Base-by-base conservation (phyloP, 345 rosid species). In the Rhodamnia argentea region DNA sequence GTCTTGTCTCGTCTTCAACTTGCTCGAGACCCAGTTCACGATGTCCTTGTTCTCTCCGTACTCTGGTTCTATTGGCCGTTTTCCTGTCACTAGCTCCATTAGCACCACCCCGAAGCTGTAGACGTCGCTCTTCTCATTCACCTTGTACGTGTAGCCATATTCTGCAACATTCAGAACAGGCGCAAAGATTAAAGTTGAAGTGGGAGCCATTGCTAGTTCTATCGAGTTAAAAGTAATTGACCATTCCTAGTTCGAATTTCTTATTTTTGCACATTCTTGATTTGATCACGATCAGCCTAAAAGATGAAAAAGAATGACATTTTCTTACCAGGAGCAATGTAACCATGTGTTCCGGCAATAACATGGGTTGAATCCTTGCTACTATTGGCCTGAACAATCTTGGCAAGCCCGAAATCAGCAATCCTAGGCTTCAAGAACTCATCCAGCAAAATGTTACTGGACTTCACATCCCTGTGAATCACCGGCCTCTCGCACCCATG, bases 391-490 rank as follows among this genome's bases (percentile, higher is more conserved):
- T 82, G 87, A 60, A 87, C 52, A 37, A 87, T 82, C 86, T 87
- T 87, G 29, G 89, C 89, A 3, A 87, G 86, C 56, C 89, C 89
- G 70, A 87, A 87, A 51, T 87, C 89, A 10, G 89, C 89, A n/a
- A 87, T 85, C 55, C 85, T 62, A 27, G 89, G 89, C 57, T 87
- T 85, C 70, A 87, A 83, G 57, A 87, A 84, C 84, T 86, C 92
- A 70, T 91, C 91, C 70, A 89, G 59, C 75, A 89, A 83, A 27
- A 91, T 91, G 62, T 91, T 91, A 44, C 91, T 88, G 13, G 91
- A 91, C 89, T 89, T 89, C 18, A 91, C 90, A 55, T 89, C 91
- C 37, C 91, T 62, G 85, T 89, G 92, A 59, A 89, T 85, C 54
- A 91, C 84, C 0, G 91, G 92, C 55, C 86, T 62, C 18, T 88